Evolutionary conservation across 768 basidiomycete species (phyloP), one percentile per base, ranked within the genome.

Genomic region (Agrocybe chaxingu): DNA sequence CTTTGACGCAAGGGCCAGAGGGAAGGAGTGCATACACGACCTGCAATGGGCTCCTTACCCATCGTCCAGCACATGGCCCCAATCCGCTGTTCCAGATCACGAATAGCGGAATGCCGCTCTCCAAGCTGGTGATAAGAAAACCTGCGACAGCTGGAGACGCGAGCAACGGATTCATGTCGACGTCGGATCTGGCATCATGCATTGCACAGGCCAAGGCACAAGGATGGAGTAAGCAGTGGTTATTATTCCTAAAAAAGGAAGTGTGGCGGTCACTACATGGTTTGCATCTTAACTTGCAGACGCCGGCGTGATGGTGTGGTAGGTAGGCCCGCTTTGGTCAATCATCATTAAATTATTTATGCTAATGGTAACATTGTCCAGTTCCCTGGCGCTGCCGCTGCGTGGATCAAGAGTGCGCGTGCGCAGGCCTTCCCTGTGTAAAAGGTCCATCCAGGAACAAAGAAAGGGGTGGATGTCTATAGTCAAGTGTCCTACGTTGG

Each of bases 81-180:
- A 82, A 33, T 74, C 84, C 0, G 72, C 67, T 76, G 31, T 80
- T 84, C 66, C 75, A 84, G 59, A 81, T 84, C 51, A 76, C 77
- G 35, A 74, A 73, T 1, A 76, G 66, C 46, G 85, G 84, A 18
- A 77, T 89, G 2, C 62, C 73, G 3, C 63, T 81, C 19, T 63
- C 77, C 60, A 89, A 91, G 66, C 71, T 89, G 37, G 81, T 89
- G 52, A 86, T 90, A 53, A 87, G 87, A 2, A 92, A 92, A 65
- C 87, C 86, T 0, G 82, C 79, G 0, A 68, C 61, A 3, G 51
- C 72, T 0, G 57, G 66, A 3, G 80, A 81, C 47, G 84, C 84
- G 1, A 74, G 53, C 50, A 84, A 79, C 51, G 82, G 84, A 6
- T 89, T 79, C 66, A 82, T 91, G 55, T 69, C 66, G 24, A 71